phyloP scores from a whole-genome alignment of 1,139 yeast species.

The Blastobotrys elegans region DNA sequence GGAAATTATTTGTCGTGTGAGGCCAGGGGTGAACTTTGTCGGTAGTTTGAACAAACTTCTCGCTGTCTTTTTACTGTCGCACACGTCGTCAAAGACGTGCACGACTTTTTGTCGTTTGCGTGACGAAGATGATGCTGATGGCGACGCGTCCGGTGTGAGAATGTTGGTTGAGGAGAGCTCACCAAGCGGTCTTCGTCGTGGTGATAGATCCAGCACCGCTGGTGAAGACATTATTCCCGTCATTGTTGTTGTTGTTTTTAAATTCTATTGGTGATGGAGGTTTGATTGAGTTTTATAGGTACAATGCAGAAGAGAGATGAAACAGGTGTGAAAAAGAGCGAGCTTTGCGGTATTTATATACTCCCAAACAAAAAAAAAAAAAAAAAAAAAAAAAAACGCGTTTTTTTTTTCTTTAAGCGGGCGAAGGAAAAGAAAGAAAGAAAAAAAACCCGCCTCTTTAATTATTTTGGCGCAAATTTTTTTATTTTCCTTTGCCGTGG shows the following conservation, averaged over 20 bases:
- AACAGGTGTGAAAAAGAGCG: neutral
- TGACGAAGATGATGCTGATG: neutral
- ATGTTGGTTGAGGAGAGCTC: slow-evolving; percentile 5
- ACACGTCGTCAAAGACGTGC: slow-evolving; percentile 2
- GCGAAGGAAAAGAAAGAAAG: neutral
- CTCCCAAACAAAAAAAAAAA: neutral
- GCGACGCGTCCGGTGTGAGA: slow-evolving; percentile 14
- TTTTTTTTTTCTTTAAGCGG: neutral
- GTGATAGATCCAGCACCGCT: slow-evolving; percentile 3
- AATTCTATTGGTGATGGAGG: neutral
- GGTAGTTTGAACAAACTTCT: neutral
- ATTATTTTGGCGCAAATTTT: neutral
- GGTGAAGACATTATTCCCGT: slow-evolving; percentile 15
- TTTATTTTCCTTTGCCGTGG: neutral
- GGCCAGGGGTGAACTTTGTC: neutral
- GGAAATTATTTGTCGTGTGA: neutral
- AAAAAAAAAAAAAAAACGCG: neutral
- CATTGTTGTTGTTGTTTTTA: neutral
- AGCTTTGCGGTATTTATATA: neutral
- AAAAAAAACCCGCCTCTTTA: neutral
- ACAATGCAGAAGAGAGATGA: neutral
- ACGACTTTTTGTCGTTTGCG: slow-evolving; percentile 6
- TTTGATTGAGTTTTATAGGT: neutral
- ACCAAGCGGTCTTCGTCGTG: slow-evolving; percentile 8
- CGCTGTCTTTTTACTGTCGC: neutral